phyloP scores from a whole-genome alignment of 192 early-diverging fungal genomes.

The Oehlia diaphana region DNA sequence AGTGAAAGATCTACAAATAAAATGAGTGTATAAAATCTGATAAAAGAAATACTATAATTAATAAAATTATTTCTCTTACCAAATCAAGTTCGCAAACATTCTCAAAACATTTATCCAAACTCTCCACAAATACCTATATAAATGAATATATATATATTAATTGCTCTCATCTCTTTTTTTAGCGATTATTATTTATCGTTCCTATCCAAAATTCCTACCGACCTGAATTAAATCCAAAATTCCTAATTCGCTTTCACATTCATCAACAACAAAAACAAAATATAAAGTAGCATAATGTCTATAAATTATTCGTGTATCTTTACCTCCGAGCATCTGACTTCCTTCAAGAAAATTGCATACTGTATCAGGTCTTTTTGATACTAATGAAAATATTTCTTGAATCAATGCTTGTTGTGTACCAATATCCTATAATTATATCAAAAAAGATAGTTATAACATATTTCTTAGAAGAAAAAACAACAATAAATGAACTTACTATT shows the following conservation, averaged over 20 bases:
- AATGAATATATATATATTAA: not conserved
- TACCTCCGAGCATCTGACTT: slow-evolving; percentile 73
- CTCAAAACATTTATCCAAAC: slow-evolving; percentile 87
- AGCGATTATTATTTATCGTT: not conserved
- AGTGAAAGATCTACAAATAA: slow-evolving; percentile 77
- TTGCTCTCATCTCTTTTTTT: too few species aligned
- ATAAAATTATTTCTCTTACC: slow-evolving; percentile 39
- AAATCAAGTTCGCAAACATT: slow-evolving; percentile 98
- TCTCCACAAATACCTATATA: slow-evolving; percentile 88
- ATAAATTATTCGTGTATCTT: slow-evolving; percentile 92
- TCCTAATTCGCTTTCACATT: slow-evolving; percentile 93
- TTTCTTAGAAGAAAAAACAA: not conserved
- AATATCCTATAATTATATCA: slow-evolving; percentile 59
- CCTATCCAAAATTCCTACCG: not conserved
- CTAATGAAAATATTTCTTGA: slow-evolving; percentile 84
- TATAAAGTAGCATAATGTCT: slow-evolving; percentile 97
- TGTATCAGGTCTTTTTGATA: slow-evolving; percentile 83
- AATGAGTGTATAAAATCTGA: not conserved
- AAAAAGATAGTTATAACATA: not conserved
- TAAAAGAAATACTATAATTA: not conserved
- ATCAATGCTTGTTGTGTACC: slow-evolving; percentile 81
- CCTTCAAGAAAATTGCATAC: slow-evolving; percentile 93
- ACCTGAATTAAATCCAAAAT: slow-evolving; percentile 96
- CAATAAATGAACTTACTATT: slow-evolving; percentile 52
- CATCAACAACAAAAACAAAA: slow-evolving; percentile 97